Percentiles rank a stretch among this genome's conserved stretches.
phyloP scores from a whole-genome alignment of 768 basidiomycete genomes.

The Stropharia rugosoannulata region DNA sequence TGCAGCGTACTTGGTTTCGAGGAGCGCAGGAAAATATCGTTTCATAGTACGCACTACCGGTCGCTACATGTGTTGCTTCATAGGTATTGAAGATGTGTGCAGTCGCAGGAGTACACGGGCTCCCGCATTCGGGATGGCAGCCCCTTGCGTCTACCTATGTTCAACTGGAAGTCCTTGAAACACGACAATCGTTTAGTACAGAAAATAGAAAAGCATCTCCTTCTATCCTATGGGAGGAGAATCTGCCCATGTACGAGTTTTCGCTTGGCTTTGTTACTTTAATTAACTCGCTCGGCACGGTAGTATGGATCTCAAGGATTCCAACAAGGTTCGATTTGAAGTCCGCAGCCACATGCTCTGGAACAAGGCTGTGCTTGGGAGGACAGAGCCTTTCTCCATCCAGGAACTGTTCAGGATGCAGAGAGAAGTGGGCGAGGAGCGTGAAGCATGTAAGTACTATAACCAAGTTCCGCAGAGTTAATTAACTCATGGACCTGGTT shows the following conservation, averaged over 20 bases:
- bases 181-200: constrained; percentile 12
- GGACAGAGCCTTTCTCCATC: constrained; percentile 15
- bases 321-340: constrained; percentile 17
- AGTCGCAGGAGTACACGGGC: constrained; percentile 18
- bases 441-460: constrained; percentile 10
- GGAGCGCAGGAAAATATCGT: constrained; percentile 17
- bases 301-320: constrained; percentile 15
- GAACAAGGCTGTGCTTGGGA: constrained; percentile 16
- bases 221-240: constrained; percentile 18
- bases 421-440: constrained; percentile 13
- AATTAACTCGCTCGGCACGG: neutral
- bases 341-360: constrained; percentile 17
- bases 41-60: constrained; percentile 15
- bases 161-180: constrained; percentile 17
- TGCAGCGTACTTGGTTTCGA: constrained; percentile 15
- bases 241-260: constrained; percentile 15
- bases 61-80: neutral
- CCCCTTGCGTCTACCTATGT: constrained; percentile 15
- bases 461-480: neutral
- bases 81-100: neutral
- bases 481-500: neutral
- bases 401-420: constrained; percentile 18
- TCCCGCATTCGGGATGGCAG: constrained; percentile 18
- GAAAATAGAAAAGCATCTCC: constrained; percentile 14
- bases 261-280: neutral